Evolutionary conservation across 176 grass and related monocot genomes (phyloP), one percentile per base, ranked within the genome.

Genomic region (Calamus simplicifolius): DNA sequence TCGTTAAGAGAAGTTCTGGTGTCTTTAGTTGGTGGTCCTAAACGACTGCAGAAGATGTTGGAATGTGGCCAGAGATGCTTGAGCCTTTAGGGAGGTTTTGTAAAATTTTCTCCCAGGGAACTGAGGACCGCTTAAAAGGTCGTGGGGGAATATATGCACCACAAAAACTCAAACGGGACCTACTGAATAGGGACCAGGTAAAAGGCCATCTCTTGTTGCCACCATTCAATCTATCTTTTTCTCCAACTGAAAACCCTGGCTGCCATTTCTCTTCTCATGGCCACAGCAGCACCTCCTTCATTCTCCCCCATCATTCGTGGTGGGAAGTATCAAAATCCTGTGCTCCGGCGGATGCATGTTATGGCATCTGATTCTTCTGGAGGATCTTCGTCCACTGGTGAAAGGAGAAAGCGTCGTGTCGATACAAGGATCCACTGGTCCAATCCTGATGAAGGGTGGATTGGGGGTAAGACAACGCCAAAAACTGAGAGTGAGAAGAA

Each of bases 371-470:
- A 77, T 51, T 54, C 80, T 15, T 73, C 64, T 12, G 74, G 66
- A 14, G 80, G 90, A 50, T 71, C 74, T 0, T 52, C 74, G 17
- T 49, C 64, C 2, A 50, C 71, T 0, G 54, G 71, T 2, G 74
- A 59, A 26, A 79, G 67, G 4, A 67, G 52, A 43, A 82, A 35
- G 84, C 82, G 77, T 25, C 77, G 80, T 16, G 83, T 96, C 53
- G 91, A 96, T 84, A 96, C 91, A 6, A 87, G 91, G 83, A 90
- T 96, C 30, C 86, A 96, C 72, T 90, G 91, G 91, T 81, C 72
- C 1, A 80, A 75, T 66, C 81, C 84, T 5, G 69, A 96, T 55
- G 91, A 96, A 69, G 91, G 91, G 16, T 96, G 91, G 86, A n/a
- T 90, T 0, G 86, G 86, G 4, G 86, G 71, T 3, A 88, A 84